Base-by-base conservation (phyloP, 2,329 filamentous ascomycete species). In the Colletotrichum lindemuthianum region DNA sequence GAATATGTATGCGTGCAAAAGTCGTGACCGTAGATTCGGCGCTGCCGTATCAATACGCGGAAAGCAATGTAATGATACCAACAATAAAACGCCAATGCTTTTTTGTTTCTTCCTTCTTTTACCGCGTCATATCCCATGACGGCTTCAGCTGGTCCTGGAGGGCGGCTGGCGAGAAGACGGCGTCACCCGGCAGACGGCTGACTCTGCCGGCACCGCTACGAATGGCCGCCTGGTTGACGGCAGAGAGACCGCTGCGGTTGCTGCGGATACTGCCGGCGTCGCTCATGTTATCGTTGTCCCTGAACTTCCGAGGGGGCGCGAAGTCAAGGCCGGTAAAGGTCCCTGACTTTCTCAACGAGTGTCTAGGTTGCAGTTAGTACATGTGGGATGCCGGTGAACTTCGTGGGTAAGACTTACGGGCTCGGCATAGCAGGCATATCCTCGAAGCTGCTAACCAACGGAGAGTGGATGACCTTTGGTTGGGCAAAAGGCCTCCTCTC, bases 341-440 rank as follows among this genome's bases (percentile, higher is more conserved):
- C 66, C 86, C 82, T 2, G 91, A 94, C 73, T 93, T 94, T 73
- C 91, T 88, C 54, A 96, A 83, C 72, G 88, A 71, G 74, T 94
- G 90, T 44, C 89, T 91, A 67, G 39, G 12, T 10, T 24, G 58
- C 71, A 68, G 72, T 69, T 47, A 44, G 33, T 40, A 9, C 10
- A 9, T 33, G 5, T 11, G 9, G 13, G 5, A 2, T 37, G 9
- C 34, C 16, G 44, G 33, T 2, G 34, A 24, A 24, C 24, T 24
- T 24, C 24, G 24, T 24, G 24, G 24, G 24, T 24, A 24, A 24
- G 24, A 48, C 92, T 91, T 88, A 95, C 88, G 96, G 93, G 84
- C 93, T 97, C 41, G 96, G 96, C 68, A 99, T 88, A 8, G 86
- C 85, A 11, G 90, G 79, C 67, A 98, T 88, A 64, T 98, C 95